Conservation (phyloP, 2,329 filamentous ascomycete species). For the Aciculosporium take region DNA sequence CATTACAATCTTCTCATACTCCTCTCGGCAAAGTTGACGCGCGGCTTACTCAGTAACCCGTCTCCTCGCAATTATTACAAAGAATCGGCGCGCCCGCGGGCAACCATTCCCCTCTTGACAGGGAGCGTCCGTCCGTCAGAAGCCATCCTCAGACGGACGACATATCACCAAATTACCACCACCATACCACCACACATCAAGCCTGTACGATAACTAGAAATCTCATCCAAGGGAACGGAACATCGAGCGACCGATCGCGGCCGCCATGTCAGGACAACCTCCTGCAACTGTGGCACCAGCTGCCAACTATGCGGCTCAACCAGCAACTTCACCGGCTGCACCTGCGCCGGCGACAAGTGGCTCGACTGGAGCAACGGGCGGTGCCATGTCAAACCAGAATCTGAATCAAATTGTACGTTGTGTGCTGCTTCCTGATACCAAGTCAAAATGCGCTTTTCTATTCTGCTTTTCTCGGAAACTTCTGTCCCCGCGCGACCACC, state of each 20-base stretch:
- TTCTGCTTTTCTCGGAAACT: background rate
- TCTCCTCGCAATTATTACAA: no score
- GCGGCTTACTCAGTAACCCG: background rate
- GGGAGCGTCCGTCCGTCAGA: no score
- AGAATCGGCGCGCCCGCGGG: no score
- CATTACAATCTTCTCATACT: background rate
- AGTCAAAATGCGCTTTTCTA: conserved; percentile 9
- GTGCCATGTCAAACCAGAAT: conserved; percentile 66
- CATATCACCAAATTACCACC: background rate
- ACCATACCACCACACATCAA: background rate
- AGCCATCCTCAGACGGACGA: no score
- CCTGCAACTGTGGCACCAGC: conserved; percentile 16
- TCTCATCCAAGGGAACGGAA: background rate
- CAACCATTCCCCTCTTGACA: background rate
- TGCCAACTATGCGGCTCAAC: conserved; percentile 18
- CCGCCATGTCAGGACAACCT: conserved; percentile 21
- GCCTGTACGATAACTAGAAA: no score
- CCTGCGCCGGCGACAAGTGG: conserved; percentile 18
- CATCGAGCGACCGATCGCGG: background rate
- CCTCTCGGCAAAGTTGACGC: background rate
- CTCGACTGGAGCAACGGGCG: conserved; percentile 14
- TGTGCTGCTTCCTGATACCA: conserved; percentile 25
- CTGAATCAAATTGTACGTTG: conserved; percentile 82
- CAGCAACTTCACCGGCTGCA: conserved; percentile 20
- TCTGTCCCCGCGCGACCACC: background rate